Base-by-base conservation (phyloP, 768 basidiomycete genomes). In the Boletus barrowsii region DNA sequence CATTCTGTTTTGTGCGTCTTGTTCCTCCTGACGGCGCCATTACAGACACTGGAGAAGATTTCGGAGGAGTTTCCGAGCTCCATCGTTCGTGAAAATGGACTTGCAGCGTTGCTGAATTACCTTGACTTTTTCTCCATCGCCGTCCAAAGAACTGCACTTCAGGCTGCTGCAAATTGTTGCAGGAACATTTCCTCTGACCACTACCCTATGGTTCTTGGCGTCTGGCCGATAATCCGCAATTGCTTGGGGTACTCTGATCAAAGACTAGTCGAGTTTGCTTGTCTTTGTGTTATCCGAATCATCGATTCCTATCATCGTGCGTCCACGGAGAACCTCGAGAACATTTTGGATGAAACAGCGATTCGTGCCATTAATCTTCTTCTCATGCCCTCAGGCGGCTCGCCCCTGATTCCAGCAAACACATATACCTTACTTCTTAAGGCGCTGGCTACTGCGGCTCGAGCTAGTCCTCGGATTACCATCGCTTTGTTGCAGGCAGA, bases 81-180 rank as follows among this genome's bases (percentile, higher is more conserved):
- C 15, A 97, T 99, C 62, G 94, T 97, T 22, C 87, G 93, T 51
- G 97, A 98, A 74, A 93, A 93, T 48, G 97, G 97, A 26, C 79
- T 99, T 18, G 84, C 90, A 10, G 95, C 96, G 26, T 76, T 98
- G 37, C 83, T 98, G 63, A 93, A 91, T 68, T 98, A 91, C 72
- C 85, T 99, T 62, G 96, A 98, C 74, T 99, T 99, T 76, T 98
- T 98, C 75, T 94, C 93, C 15, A 98, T 95, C 63, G 91, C 94
- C 30, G 95, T 98, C 13, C 97, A 99, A 69, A 83, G 97, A 47
- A 98, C 94, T 1, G 97, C 97, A 22, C 76, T 99, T 24, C 94
- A 97, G 63, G 95, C 97, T 17, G 95, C 95, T 2, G 88, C 96
- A 33, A 98, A 98, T 63, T 98, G 97, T 64, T 98, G 97, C 73